These are phyloP conservation scores for Neonectria hederae DNA, from an alignment of 2,329 filamentous ascomycete genomes.

Conservation along the genomic window DNA sequence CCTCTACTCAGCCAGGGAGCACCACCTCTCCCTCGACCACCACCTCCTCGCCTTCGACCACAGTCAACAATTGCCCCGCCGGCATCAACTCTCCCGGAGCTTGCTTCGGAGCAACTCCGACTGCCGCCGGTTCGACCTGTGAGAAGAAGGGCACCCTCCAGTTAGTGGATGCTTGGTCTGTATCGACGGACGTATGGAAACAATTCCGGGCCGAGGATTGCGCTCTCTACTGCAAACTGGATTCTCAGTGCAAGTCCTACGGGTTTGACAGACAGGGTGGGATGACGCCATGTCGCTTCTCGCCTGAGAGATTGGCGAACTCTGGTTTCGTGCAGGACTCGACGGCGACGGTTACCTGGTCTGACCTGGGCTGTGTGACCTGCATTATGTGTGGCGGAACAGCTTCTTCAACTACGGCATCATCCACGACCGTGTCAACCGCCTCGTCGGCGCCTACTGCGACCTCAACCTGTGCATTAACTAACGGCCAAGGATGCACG, in stretches of 20 bases:
- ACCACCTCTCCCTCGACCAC: neutral
- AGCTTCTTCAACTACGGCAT: conserved; percentile 1
- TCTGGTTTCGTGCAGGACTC: conserved; percentile 2
- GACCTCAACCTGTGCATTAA: conserved; percentile 17
- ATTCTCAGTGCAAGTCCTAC: conserved; percentile 25
- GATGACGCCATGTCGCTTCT: conserved; percentile 19
- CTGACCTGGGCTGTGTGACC: conserved; percentile 22
- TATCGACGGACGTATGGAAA: neutral
- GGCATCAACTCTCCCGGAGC: conserved; percentile 25
- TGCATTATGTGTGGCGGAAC: conserved; percentile 16
- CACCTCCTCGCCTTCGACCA: neutral
- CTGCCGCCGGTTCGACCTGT: conserved; percentile 16
- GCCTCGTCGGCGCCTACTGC: conserved; percentile 10
- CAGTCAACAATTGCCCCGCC: conserved; percentile 9
- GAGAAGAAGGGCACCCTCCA: conserved; percentile 18
- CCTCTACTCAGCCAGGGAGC: conserved; percentile 1
- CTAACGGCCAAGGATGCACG: conserved; percentile 21
- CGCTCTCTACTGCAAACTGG: conserved; percentile 27
- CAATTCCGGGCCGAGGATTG: conserved; percentile 29
- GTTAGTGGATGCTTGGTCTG: conserved; percentile 14
- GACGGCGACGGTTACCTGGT: conserved; percentile 12
- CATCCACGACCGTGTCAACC: neutral
- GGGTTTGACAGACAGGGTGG: conserved; percentile 13
- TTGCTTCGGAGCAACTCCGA: conserved; percentile 11
- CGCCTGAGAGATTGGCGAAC: conserved; percentile 6